These are phyloP conservation scores for Beauveria medogensis DNA, from an alignment of 2,329 filamentous ascomycete genomes.

Conservation along the genomic window DNA sequence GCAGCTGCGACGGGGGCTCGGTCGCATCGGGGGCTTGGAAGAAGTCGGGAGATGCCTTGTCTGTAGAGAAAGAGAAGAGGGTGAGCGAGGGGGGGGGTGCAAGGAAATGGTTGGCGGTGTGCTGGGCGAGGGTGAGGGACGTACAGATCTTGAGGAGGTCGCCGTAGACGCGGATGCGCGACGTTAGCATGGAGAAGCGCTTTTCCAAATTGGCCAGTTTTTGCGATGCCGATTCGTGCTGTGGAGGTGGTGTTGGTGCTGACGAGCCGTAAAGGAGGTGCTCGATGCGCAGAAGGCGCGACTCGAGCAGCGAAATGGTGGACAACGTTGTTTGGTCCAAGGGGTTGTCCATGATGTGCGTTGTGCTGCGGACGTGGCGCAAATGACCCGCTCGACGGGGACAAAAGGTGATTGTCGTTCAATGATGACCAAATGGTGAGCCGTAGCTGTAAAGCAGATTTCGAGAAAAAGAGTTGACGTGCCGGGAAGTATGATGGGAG, in stretches of 20 bases:
- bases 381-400: background rate
- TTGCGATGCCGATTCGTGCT: slow-evolving; percentile 33
- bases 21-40: slow-evolving; percentile 41
- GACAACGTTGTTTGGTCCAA: slow-evolving; percentile 46
- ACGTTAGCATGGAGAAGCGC: slow-evolving; percentile 42
- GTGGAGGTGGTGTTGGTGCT: slow-evolving; percentile 21
- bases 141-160: slow-evolving; percentile 54
- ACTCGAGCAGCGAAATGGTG: slow-evolving; percentile 49
- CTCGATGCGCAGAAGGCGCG: slow-evolving; percentile 51
- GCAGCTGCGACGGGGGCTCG: slow-evolving; percentile 43
- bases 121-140: slow-evolving; percentile 17
- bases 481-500: background rate
- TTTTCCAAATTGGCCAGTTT: slow-evolving; percentile 44
- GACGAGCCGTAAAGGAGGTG: slow-evolving; percentile 47
- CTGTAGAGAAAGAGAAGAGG: slow-evolving; percentile 23
- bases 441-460: background rate
- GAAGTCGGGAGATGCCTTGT: slow-evolving; percentile 45
- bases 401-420: background rate
- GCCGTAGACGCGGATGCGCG: slow-evolving; percentile 46
- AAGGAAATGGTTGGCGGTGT: background rate
- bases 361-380: background rate
- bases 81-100: background rate
- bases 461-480: background rate
- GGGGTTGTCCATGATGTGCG: slow-evolving; percentile 24
- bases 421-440: too few species aligned